Conservation (phyloP, 2,329 filamentous ascomycete genomes). For the Fusarium tricinctum region DNA sequence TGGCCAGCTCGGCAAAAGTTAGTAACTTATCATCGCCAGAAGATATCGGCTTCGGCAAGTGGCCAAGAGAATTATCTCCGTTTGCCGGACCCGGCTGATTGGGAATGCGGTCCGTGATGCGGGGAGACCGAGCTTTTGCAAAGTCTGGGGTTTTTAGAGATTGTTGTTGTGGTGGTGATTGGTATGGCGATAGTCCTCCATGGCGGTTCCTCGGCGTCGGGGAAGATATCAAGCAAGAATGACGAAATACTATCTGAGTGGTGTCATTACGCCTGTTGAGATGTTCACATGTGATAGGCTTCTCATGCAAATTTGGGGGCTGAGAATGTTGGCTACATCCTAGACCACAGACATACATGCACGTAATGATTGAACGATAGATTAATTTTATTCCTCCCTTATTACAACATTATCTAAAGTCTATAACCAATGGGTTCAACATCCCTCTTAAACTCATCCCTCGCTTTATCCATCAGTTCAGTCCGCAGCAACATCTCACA, state of each 20-base stretch:
- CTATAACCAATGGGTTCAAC: conserved; percentile 22
- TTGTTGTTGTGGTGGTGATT: not conserved
- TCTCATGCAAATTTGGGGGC: not conserved
- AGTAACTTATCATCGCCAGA: not conserved
- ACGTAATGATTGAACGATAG: too few relatives aligned
- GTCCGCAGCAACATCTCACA: conserved; percentile 20
- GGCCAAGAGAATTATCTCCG: not conserved
- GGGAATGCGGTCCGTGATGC: conserved; percentile 1
- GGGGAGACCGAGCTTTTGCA: not conserved
- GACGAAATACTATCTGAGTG: not conserved
- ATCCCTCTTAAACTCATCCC: conserved; percentile 32
- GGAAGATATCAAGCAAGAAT: not conserved
- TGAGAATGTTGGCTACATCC: too few relatives aligned
- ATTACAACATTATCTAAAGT: not conserved
- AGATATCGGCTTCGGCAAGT: not conserved
- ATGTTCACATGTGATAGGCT: not conserved
- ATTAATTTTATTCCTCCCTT: not conserved
- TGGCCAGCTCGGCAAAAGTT: conserved; percentile 33
- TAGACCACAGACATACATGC: too few relatives aligned
- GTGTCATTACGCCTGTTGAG: not conserved
- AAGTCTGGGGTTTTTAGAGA: not conserved
- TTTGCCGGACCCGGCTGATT: conserved; percentile 3
- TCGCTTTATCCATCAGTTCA: conserved; percentile 18
- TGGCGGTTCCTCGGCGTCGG: not conserved
- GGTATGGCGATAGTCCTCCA: not conserved